These are phyloP conservation scores for Monilinia aucupariae DNA, from an alignment of 2,329 filamentous ascomycete species.

Conservation along the genomic window DNA sequence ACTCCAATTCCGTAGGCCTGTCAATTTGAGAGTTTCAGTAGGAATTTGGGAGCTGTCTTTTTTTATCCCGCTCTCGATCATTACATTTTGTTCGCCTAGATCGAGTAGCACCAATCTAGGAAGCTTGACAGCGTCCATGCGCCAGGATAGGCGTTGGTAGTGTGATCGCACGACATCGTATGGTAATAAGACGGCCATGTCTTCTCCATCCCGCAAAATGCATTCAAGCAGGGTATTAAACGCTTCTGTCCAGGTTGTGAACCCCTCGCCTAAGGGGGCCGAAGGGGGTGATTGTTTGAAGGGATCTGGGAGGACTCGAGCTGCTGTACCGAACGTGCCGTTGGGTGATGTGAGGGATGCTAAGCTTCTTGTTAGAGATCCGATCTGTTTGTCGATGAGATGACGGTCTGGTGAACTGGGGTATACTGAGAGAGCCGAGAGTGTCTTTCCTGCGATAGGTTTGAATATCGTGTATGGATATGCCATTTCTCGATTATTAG, in stretches of 20 bases:
- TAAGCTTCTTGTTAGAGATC: constrained; percentile 28
- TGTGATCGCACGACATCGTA: constrained; percentile 51
- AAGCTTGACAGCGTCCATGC: constrained; percentile 48
- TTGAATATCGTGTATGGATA: constrained; percentile 34
- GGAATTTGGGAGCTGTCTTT: constrained; percentile 12
- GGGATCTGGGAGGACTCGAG: constrained; percentile 26
- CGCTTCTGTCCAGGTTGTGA: constrained; percentile 48
- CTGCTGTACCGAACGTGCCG: constrained; percentile 31
- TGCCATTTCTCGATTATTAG: constrained; percentile 31
- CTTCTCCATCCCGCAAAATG: constrained; percentile 54
- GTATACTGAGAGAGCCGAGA: constrained; percentile 29
- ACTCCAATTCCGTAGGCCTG: constrained; percentile 54
- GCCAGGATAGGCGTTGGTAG: constrained; percentile 44
- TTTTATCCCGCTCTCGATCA: constrained; percentile 37
- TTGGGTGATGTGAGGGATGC: constrained; percentile 30
- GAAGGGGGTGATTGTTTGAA: constrained; percentile 16
- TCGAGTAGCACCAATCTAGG: constrained; percentile 53
- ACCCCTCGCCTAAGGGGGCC: constrained; percentile 26
- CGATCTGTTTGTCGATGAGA: constrained; percentile 31
- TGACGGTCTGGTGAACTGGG: constrained; percentile 28
- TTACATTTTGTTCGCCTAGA: constrained; percentile 45
- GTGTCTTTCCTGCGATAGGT: constrained; percentile 23
- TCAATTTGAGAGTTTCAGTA: constrained; percentile 35
- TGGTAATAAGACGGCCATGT: constrained; percentile 52
- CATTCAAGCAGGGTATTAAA: constrained; percentile 54